Percentiles rank a stretch among this genome's conserved stretches.
phyloP scores from a whole-genome alignment of 2,329 filamentous ascomycete species.

The Cladophialophora immunda region DNA sequence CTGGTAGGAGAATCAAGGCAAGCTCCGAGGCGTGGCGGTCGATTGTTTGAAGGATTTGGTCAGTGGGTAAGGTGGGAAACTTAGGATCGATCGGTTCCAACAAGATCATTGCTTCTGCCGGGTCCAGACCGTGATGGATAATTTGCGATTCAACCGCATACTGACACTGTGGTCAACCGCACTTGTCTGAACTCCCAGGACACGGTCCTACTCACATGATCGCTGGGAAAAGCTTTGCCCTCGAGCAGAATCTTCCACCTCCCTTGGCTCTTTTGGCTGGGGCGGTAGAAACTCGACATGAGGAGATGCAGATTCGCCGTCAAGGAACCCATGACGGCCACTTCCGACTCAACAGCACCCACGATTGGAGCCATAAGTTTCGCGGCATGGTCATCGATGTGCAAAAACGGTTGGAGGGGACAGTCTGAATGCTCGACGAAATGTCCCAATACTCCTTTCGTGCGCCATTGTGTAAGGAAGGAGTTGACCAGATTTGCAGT shows the following conservation, averaged over 20 bases:
- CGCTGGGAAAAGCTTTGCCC: slow-evolving; percentile 88
- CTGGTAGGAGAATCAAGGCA: slow-evolving; percentile 81
- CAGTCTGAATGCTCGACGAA: slow-evolving; percentile 75
- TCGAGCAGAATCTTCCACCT: slow-evolving; percentile 86
- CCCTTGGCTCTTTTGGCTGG: slow-evolving; percentile 59
- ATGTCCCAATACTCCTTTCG: slow-evolving; percentile 84
- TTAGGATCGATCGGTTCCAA: slow-evolving; percentile 67
- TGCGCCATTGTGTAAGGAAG: slow-evolving; percentile 84
- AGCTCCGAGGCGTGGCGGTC: slow-evolving; percentile 76
- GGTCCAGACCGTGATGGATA: slow-evolving; percentile 71
- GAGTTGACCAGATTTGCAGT: slow-evolving; percentile 71
- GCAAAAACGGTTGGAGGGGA: slow-evolving; percentile 75
- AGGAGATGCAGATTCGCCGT: slow-evolving; percentile 83
- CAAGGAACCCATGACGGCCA: slow-evolving; percentile 88
- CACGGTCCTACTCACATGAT: slow-evolving; percentile 67
- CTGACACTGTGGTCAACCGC: slow-evolving; percentile 49
- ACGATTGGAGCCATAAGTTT: slow-evolving; percentile 76
- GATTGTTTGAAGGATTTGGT: slow-evolving; percentile 76
- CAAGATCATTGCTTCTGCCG: slow-evolving; percentile 74
- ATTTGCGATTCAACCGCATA: slow-evolving; percentile 88
- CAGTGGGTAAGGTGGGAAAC: slow-evolving; percentile 71
- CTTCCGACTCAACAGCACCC: slow-evolving; percentile 75
- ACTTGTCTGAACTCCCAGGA: neutral
- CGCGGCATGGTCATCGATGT: slow-evolving; percentile 79
- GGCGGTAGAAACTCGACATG: slow-evolving; percentile 84